Percentiles rank a stretch among this genome's conserved stretches.
Evolutionary conservation across 371 early-diverging fungal species (phyloP).

Genomic region (Mortierella sp.): DNA sequence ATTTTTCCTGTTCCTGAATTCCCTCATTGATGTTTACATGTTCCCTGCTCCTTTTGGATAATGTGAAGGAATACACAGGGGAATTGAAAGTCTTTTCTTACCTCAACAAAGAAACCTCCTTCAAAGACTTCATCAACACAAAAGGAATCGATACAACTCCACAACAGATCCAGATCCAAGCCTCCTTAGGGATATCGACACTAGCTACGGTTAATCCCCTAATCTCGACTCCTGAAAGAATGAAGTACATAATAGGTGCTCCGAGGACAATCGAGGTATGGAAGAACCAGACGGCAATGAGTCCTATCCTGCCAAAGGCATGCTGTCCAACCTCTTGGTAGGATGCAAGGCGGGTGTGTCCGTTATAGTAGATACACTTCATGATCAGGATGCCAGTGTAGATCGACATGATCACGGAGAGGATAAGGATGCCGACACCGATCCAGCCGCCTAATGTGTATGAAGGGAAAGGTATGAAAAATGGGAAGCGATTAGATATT

Average conservation of each 20-base stretch:
- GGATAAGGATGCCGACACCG: slow-evolving; percentile 76
- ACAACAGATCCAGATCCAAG: slow-evolving; percentile 58
- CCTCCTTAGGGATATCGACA: slow-evolving; percentile 43
- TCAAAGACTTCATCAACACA: slow-evolving; percentile 68
- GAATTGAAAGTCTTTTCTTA: background rate
- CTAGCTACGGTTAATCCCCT: slow-evolving; percentile 59
- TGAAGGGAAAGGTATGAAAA: background rate
- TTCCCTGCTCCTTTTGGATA: background rate
- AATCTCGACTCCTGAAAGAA: slow-evolving; percentile 79
- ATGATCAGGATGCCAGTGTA: slow-evolving; percentile 81
- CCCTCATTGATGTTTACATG: background rate
- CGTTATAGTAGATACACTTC: slow-evolving; percentile 77
- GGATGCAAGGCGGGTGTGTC: slow-evolving; percentile 64
- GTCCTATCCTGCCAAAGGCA: slow-evolving; percentile 78
- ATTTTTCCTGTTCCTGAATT: background rate
- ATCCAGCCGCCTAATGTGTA: slow-evolving; percentile 82
- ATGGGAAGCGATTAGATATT: background rate
- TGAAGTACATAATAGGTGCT: slow-evolving; percentile 84
- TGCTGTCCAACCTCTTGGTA: slow-evolving; percentile 75
- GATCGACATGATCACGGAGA: slow-evolving; percentile 80
- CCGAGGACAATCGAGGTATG: slow-evolving; percentile 81
- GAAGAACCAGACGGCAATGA: slow-evolving; percentile 71
- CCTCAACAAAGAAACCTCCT: slow-evolving; percentile 70
- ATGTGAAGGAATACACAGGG: too few species aligned
- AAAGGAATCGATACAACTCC: slow-evolving; percentile 62